A percentile compares a stretch with the other conserved stretches of the same genome.
Evolutionary conservation across 1,284 basidiomycete species (phyloP).

Genomic region (Exsudoporus floridanus): DNA sequence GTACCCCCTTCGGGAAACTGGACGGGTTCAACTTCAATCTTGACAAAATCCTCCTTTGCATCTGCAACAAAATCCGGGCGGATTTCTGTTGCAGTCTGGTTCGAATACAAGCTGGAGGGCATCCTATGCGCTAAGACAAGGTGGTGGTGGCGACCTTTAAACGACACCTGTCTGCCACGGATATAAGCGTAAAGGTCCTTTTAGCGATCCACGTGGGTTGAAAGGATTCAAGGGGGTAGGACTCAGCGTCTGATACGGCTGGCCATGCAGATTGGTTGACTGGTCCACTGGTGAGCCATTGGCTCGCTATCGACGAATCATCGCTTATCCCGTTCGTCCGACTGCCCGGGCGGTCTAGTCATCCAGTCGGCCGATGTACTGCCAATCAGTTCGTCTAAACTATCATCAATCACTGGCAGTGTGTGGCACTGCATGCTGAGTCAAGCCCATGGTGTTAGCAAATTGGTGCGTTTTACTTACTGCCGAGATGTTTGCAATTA

Average conservation of each 20-base stretch:
- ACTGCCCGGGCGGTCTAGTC: not conserved
- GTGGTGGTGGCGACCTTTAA: not conserved
- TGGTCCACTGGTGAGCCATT: not conserved
- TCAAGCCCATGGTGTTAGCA: not conserved
- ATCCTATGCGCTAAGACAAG: conserved; percentile 6
- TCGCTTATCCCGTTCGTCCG: not conserved
- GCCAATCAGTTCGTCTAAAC: too few species aligned
- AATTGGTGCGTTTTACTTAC: not conserved
- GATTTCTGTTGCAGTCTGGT: not conserved
- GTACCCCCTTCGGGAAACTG: conserved; percentile 33
- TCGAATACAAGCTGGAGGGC: not conserved
- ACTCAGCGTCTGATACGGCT: not conserved
- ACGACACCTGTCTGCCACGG: too few species aligned
- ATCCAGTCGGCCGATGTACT: not conserved
- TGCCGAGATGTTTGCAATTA: not conserved
- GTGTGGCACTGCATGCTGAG: too few species aligned
- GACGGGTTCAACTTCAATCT: not conserved
- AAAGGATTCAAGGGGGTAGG: not conserved
- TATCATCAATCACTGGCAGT: too few species aligned
- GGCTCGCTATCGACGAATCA: not conserved
- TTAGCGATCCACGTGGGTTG: not conserved
- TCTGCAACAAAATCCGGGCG: not conserved
- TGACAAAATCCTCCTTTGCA: not conserved
- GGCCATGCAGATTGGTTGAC: not conserved
- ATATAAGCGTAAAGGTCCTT: not conserved